A percentile compares a stretch with the other conserved stretches of the same genome.
These are phyloP conservation scores for Alternaria sp. DNA, from an alignment of 2,329 filamentous ascomycete species.

Conservation along the genomic window DNA sequence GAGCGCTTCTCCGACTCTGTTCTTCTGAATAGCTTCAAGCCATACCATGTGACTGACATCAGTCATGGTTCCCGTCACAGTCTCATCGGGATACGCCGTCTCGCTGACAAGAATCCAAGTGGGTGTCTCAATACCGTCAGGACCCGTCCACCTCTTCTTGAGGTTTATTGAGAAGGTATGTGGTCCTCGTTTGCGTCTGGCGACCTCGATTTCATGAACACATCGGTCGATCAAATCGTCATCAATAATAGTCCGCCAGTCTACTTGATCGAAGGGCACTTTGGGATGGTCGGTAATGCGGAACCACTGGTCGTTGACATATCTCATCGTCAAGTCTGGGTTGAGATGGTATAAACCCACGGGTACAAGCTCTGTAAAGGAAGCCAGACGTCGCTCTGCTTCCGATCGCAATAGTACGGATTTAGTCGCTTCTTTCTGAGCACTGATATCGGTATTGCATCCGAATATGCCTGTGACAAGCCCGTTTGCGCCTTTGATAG, in stretches of 20 bases:
- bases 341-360: conserved; percentile 16
- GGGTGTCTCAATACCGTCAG: conserved; percentile 16
- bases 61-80: conserved; percentile 36
- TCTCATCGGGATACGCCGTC: conserved; percentile 18
- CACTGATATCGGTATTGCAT: conserved; percentile 32
- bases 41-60: conserved; percentile 45
- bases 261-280: conserved; percentile 10
- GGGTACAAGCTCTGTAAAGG: conserved; percentile 21
- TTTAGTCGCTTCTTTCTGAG: conserved; percentile 28
- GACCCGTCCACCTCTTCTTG: conserved; percentile 23
- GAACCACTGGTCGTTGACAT: conserved; percentile 29
- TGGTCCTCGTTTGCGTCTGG: not conserved
- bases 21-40: conserved; percentile 22
- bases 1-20: conserved; percentile 15
- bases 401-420: conserved; percentile 16
- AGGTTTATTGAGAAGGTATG: conserved; percentile 17
- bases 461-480: conserved; percentile 27
- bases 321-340: conserved; percentile 21
- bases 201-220: conserved; percentile 1
- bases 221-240: conserved; percentile 7
- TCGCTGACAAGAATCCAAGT: conserved; percentile 21
- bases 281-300: conserved; percentile 17
- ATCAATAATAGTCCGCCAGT: conserved; percentile 6
- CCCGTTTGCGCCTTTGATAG: conserved; percentile 22
- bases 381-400: conserved; percentile 21